phyloP scores from a whole-genome alignment of 1,139 yeast genomes.

The Suhomyces terraborum region DNA sequence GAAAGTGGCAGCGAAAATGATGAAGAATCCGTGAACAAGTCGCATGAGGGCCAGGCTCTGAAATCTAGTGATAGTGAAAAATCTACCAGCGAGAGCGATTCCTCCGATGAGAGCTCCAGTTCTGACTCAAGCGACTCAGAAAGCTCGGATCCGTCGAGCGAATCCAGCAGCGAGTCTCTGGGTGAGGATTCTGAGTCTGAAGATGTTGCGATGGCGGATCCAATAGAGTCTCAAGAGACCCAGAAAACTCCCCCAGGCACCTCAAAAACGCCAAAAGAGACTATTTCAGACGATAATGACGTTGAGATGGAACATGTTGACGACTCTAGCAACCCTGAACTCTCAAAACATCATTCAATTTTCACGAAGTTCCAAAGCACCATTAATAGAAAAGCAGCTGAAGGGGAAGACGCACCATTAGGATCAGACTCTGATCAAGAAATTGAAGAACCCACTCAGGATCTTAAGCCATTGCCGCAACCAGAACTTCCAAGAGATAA shows the following conservation, averaged over 20 bases:
- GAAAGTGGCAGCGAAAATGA: constrained; percentile 17
- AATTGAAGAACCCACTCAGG: constrained; percentile 41
- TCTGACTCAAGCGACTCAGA: constrained; percentile 7
- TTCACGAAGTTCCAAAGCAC: constrained; percentile 33
- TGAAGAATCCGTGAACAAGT: constrained; percentile 3
- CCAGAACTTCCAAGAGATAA: constrained; percentile 63
- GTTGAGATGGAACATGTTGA: constrained; percentile 11
- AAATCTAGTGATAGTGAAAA: constrained; percentile 4
- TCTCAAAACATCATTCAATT: constrained; percentile 33
- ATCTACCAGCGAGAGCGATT: background rate
- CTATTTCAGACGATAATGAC: constrained; percentile 7
- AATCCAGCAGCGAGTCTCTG: background rate
- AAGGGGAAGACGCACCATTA: constrained; percentile 14
- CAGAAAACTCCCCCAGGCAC: background rate
- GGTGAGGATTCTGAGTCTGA: background rate
- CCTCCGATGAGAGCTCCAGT: background rate
- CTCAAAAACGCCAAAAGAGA: constrained; percentile 3
- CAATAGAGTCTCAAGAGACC: background rate
- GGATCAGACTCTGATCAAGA: constrained; percentile 24
- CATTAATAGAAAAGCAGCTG: constrained; percentile 11
- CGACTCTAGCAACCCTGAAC: constrained; percentile 8
- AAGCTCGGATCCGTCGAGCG: background rate
- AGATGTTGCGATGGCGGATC: constrained; percentile 6
- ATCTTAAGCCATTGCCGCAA: constrained; percentile 81
- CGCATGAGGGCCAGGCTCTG: constrained; percentile 2